These are phyloP conservation scores for Paramecium biaurelia DNA, from an alignment of 73 alveolate genomes.

Conservation along the genomic window DNA sequence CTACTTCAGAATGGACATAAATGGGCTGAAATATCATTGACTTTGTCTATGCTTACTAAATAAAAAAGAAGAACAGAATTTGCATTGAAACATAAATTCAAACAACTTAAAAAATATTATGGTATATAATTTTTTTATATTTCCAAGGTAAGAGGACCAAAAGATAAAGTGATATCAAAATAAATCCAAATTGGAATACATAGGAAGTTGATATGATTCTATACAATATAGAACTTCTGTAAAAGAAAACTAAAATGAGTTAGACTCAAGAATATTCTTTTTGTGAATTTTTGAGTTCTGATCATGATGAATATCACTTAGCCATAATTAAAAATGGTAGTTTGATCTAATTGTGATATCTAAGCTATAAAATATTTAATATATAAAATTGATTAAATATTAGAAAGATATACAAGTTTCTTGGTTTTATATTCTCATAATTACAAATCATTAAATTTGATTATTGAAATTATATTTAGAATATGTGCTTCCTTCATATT, in stretches of 20 bases:
- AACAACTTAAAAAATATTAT: not conserved
- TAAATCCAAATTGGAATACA: not conserved
- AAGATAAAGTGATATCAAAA: not conserved
- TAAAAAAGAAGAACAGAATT: slow-evolving; percentile 41
- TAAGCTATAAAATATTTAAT: not conserved
- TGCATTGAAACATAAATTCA: not conserved
- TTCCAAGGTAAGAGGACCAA: not conserved
- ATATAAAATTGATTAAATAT: not conserved
- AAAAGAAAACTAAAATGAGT: not conserved
- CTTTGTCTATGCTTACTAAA: not conserved
- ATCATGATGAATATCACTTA: not conserved
- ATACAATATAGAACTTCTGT: not conserved
- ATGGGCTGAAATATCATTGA: slow-evolving; percentile 34
- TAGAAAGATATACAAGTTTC: not conserved
- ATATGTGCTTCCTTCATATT: slow-evolving; percentile 19
- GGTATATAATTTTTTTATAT: not conserved
- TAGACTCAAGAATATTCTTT: not conserved
- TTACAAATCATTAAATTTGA: not conserved
- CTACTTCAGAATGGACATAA: slow-evolving; percentile 33
- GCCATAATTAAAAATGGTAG: not conserved
- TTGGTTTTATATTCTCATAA: not conserved
- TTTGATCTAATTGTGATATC: not conserved
- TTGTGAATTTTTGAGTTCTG: not conserved
- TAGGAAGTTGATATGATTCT: not conserved
- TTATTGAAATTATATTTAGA: not conserved